Base-by-base conservation (phyloP, 1,139 yeast genomes). In the Taphrina communis region DNA sequence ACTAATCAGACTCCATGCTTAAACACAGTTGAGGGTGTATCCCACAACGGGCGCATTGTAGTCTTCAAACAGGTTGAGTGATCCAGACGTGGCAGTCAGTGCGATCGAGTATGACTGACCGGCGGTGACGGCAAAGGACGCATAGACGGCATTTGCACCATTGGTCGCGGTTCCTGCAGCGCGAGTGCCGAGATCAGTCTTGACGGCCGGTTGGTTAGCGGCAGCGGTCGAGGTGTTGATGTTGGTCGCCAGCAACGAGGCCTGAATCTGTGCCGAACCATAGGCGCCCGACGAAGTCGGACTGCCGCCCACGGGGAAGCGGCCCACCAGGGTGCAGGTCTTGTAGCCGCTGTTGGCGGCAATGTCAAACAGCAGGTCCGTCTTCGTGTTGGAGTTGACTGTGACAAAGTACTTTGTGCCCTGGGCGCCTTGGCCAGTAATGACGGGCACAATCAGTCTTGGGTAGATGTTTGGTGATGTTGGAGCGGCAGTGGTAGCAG, bases 81-180 rank as follows among this genome's bases (percentile, higher is more conserved):
- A 56, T 6, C 60, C 60, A 14, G 60, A 56, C 6, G 19, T 31
- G 46, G 60, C 60, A 17, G 60, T 56, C 36, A 56, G 36, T 9
- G 60, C 60, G n/a, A 56, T 56, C 50, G 60, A 56, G 60, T 39
- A 38, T 11, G 60, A 56, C n/a, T 38, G 46, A 19, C 60, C 60
- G 17, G 60, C 60, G 21, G 50, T 41, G 36, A 56, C 60, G 12
- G 60, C 21, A 25, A 56, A 56, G 35, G 60, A 56, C 25, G 42
- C 21, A 8, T 56, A 56, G 12, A 56, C 60, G 19, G 60, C 60
- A 41, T 56, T 56, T 41, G 60, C 46, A n/a, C 60, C 60, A 11
- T 41, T 41, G 19, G 50, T 38, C 7, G 60, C 60, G 7, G 51
- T 56, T n/a, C 60, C 60, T 7, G 60, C 60, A 41, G 60, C 60